Evolutionary conservation across 192 early-diverging fungal genomes (phyloP), one percentile per base, ranked within the genome.

Genomic region (Oehlia diaphana): DNA sequence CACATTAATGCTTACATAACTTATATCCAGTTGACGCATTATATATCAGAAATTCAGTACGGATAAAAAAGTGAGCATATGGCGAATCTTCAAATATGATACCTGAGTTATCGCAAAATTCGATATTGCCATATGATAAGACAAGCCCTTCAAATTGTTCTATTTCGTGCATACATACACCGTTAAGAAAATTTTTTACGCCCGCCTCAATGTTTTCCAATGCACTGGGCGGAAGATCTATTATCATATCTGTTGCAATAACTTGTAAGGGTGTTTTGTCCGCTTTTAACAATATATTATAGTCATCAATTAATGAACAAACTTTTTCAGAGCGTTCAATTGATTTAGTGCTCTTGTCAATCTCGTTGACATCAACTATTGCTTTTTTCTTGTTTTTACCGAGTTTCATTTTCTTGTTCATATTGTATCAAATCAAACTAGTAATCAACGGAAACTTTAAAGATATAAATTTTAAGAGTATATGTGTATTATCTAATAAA

Each of bases 61-160:
- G 37, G 21, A 71, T 39, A 10, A 44, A 71, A n/a, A 71, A 47
- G 44, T 71, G 69, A 21, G 19, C 19, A 47, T 71, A 71, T 23
- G 69, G 69, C 13, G 69, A 71, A 49, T 71, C 69, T 71, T 71
- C 69, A 71, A 33, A 71, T 49, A 71, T 71, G n/a, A 44, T 44
- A 3, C 69, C 69, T 47, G 69, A n/a, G 1, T 9, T 47, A 49
- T 71, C 69, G 21, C 37, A 71, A n/a, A 47, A 47, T 71, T 47
- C 31, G 21, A 71, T 23, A 23, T 71, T 71, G 8, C 44, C 69
- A 44, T 71, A 71, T 4, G 39, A 21, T 21, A 71, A 21, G 7
- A 71, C 69, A 71, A 71, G 21, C 1, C 69, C 69, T 10, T 47
- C 39, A 9, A 71, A 71, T 47, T 71, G 28, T 23, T 71, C 69